These are phyloP conservation scores for Sporormia fimetaria DNA, from an alignment of 495 filamentous ascomycete genomes.

Conservation along the genomic window DNA sequence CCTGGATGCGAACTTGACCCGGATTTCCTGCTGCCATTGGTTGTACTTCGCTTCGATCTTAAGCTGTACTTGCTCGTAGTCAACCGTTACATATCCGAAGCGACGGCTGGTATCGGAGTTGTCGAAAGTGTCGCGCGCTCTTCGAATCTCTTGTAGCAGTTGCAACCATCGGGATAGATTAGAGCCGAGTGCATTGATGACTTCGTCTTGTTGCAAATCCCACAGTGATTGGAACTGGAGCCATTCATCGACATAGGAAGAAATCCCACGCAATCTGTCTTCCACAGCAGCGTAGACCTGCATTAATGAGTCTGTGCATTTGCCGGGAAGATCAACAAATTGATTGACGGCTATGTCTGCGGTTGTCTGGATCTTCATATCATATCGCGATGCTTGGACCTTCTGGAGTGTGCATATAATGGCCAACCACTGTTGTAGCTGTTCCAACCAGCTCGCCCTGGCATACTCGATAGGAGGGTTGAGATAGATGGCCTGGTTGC, in stretches of 20 bases:
- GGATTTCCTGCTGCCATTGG: constrained; percentile 97
- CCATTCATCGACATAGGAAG: constrained; percentile 88
- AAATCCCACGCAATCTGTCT: constrained; percentile 60
- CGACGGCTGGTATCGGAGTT: constrained; percentile 81
- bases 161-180: constrained; percentile 87
- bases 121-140: constrained; percentile 86
- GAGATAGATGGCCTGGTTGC: constrained; percentile 89
- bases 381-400: constrained; percentile 88
- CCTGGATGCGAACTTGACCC: constrained; percentile 78
- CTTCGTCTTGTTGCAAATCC: constrained; percentile 91
- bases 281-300: constrained; percentile 74
- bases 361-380: constrained; percentile 62
- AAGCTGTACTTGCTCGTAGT: constrained; percentile 95
- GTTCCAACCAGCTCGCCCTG: constrained; percentile 82
- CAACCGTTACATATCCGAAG: constrained; percentile 87
- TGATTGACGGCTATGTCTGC: constrained; percentile 51
- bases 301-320: constrained; percentile 63
- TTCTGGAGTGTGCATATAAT: constrained; percentile 83
- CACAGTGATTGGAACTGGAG: constrained; percentile 96
- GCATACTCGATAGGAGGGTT: constrained; percentile 88
- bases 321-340: constrained; percentile 76
- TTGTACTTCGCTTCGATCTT: constrained; percentile 98
- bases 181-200: constrained; percentile 84
- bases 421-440: constrained; percentile 86
- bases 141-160: constrained; percentile 86